Evolutionary conservation across 768 basidiomycete species (phyloP), one percentile per base, ranked within the genome.

Genomic region (Suillus decipiens): DNA sequence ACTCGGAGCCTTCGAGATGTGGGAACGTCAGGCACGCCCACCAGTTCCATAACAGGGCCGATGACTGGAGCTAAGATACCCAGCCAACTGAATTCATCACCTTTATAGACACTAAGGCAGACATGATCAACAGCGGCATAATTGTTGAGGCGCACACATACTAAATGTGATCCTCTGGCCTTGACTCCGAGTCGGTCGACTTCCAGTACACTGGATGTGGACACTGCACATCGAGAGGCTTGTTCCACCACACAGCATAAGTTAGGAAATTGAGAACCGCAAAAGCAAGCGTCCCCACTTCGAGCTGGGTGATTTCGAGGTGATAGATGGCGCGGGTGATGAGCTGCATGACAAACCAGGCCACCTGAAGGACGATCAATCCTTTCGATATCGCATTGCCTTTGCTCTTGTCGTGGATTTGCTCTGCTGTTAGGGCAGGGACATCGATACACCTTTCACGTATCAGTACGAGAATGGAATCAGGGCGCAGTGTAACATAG

Each of bases 181-280:
- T 31, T 15, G 28, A n/a, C n/a, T n/a, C n/a, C n/a, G n/a, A 50
- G 1, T 17, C 28, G 9, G 31, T 17, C 7, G 41, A 42, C 7
- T 42, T 42, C 41, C 17, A 42, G 41, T 8, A 19, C 41, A 42
- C 41, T 42, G 48, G 33, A 42, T 56, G 11, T 1, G 67, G 71
- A 11, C 63, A 65, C 12, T 62, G 63, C 0, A 79, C 74, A 57
- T 76, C 72, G 11, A 75, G 70, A 4, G 79, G 80, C 66, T 81
- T 81, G 28, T 72, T 42, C 78, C 76, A 80, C 79, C 80, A 80
- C 1, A 76, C 59, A 0, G 60, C 41, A 63, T 77, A 80, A 10
- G 70, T 73, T 14, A 70, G 61, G 17, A 71, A 64, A 37, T 74
- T 78, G 39, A 79, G 65, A 3, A 70, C 50, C 2, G 72, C 73